A percentile compares a stretch with the other conserved stretches of the same genome.
phyloP scores from a whole-genome alignment of 1,284 basidiomycete genomes.

The Heimioporus retisporus region DNA sequence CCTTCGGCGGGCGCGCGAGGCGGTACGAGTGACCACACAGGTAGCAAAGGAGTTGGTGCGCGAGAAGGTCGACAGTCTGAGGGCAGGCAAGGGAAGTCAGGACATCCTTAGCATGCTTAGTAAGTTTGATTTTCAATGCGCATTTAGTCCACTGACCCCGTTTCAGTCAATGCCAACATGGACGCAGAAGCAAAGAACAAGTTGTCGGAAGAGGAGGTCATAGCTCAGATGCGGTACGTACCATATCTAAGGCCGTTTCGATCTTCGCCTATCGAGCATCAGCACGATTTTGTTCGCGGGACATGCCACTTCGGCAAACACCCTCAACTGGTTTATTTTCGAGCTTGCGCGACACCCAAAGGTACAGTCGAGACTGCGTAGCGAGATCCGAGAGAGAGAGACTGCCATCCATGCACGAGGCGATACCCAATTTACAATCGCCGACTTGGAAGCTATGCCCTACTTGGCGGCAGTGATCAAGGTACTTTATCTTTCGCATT shows the following conservation, averaged over 20 bases:
- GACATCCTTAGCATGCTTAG: conserved; percentile 50
- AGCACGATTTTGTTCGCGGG: conserved; percentile 57
- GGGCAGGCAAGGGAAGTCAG: conserved; percentile 38
- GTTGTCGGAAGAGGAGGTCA: conserved; percentile 61
- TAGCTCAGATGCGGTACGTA: conserved; percentile 62
- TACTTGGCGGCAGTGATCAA: conserved; percentile 63
- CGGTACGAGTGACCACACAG: conserved; percentile 31
- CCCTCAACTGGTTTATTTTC: conserved; percentile 52
- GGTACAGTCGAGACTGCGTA: conserved; percentile 51
- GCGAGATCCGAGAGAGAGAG: conserved; percentile 51
- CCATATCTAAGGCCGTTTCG: not conserved
- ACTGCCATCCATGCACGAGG: conserved; percentile 49
- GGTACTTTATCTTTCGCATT: conserved; percentile 37
- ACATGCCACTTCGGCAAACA: conserved; percentile 63
- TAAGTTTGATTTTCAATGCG: too few relatives aligned
- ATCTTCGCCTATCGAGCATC: not conserved
- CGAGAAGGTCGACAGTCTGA: conserved; percentile 49
- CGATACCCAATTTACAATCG: conserved; percentile 50
- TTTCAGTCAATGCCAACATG: conserved; percentile 61
- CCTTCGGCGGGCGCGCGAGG: conserved; percentile 47
- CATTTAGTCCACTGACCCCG: not conserved
- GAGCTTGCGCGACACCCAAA: conserved; percentile 52
- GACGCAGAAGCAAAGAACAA: conserved; percentile 53
- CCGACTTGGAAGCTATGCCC: conserved; percentile 55
- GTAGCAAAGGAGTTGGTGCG: conserved; percentile 53